These are phyloP conservation scores for Blastocystis sp. DNA, from an alignment of 352 stramenopile species.

Conservation along the genomic window DNA sequence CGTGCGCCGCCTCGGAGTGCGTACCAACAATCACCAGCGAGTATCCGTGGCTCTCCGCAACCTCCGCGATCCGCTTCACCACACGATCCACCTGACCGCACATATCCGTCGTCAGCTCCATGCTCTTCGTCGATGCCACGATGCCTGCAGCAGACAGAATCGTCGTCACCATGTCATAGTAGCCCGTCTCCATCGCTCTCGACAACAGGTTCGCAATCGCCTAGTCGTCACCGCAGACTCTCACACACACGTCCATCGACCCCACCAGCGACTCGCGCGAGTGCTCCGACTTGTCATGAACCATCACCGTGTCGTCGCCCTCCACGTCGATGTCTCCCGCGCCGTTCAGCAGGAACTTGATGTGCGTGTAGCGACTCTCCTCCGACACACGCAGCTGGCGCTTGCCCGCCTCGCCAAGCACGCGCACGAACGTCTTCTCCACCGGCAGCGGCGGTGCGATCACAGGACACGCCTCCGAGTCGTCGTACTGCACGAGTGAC, in stretches of 20 bases:
- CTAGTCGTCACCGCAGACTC: background rate
- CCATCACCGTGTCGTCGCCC: background rate
- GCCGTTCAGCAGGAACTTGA: background rate
- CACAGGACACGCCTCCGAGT: background rate
- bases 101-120: background rate
- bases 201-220: background rate
- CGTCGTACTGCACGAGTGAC: conserved; percentile 4
- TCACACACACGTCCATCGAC: background rate
- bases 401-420: background rate
- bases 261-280: background rate
- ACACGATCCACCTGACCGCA: conserved; percentile 18
- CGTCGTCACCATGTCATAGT: background rate
- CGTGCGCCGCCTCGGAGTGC: background rate
- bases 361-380: background rate
- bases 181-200: background rate
- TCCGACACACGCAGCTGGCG: background rate
- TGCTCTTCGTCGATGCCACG: background rate
- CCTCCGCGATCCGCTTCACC: conserved; percentile 1
- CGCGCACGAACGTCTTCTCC: background rate
- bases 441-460: background rate
- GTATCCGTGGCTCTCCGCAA: background rate
- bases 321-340: background rate
- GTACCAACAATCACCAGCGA: conserved; percentile 1
- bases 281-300: background rate
- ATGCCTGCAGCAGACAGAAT: background rate